Evolutionary conservation across 208 protist genomes (phyloP).

Genomic region (Phytomonas sp.): DNA sequence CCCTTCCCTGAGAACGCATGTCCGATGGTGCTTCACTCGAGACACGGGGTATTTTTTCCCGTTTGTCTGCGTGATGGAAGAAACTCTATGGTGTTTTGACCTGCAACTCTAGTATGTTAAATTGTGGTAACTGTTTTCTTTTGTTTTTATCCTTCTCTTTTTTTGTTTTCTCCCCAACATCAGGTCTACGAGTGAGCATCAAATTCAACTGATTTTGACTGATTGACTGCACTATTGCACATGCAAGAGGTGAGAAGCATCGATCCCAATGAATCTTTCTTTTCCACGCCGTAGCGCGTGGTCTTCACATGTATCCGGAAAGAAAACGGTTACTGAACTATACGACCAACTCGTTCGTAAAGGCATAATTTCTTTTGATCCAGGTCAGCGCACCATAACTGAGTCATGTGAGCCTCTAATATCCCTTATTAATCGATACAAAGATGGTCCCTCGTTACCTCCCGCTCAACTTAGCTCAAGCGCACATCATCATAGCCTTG

Average conservation of each 20-base stretch:
- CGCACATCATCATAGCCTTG: background rate
- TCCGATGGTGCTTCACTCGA: background rate
- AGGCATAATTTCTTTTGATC: constrained; percentile 39
- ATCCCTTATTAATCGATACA: constrained; percentile 22
- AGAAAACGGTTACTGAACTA: constrained; percentile 43
- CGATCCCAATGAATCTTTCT: background rate
- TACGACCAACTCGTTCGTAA: constrained; percentile 67
- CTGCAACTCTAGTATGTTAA: background rate
- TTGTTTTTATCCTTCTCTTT: background rate
- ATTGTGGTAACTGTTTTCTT: background rate
- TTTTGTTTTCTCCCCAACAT: background rate
- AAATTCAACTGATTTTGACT: background rate
- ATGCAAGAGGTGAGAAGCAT: constrained; percentile 1
- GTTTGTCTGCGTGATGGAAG: background rate
- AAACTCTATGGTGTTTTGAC: background rate
- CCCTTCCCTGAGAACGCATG: background rate
- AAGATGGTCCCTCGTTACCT: background rate
- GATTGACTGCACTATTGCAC: background rate
- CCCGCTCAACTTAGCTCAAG: background rate
- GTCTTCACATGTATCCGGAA: constrained; percentile 38
- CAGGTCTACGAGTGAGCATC: background rate
- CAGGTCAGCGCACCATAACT: constrained; percentile 45
- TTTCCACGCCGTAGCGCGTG: constrained; percentile 22
- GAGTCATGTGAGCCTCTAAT: constrained; percentile 60
- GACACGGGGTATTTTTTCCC: background rate